Evolutionary conservation across 495 filamentous ascomycete species (phyloP).

Genomic region (Xylaria scruposa): DNA sequence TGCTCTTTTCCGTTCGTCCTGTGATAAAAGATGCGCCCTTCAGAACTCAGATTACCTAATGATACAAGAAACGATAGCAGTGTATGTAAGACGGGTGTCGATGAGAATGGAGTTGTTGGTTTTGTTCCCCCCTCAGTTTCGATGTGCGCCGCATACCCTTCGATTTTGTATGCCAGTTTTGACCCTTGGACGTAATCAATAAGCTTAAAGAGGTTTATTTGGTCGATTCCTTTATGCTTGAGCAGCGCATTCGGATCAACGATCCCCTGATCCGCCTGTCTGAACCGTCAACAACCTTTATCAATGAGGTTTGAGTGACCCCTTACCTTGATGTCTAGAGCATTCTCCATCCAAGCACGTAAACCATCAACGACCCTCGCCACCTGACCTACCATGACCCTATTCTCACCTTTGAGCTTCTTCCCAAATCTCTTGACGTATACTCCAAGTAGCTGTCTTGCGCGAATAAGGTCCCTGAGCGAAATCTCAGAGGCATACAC

Average conservation of each 20-base stretch:
- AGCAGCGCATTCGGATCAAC: conserved; percentile 70
- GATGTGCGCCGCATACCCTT: conserved; percentile 75
- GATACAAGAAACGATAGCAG: conserved; percentile 82
- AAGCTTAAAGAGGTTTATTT: conserved; percentile 92
- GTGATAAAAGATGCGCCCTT: conserved; percentile 85
- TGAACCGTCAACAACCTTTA: conserved; percentile 4
- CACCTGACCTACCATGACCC: conserved; percentile 88
- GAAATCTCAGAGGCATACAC: conserved; percentile 84
- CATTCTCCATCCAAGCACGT: conserved; percentile 65
- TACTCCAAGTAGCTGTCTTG: conserved; percentile 73
- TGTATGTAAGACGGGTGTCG: conserved; percentile 79
- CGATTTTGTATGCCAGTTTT: conserved; percentile 92
- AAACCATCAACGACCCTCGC: conserved; percentile 82
- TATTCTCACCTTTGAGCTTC: conserved; percentile 88
- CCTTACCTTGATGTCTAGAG: conserved; percentile 48
- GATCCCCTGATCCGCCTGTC: conserved; percentile 62
- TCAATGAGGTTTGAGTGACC: background rate
- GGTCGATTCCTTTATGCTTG: conserved; percentile 86
- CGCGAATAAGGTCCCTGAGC: conserved; percentile 71
- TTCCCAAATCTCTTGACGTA: conserved; percentile 90
- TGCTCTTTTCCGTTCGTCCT: conserved; percentile 48
- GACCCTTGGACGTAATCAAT: conserved; percentile 87
- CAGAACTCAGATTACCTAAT: conserved; percentile 84
- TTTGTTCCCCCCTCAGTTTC: conserved; percentile 50
- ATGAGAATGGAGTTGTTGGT: conserved; percentile 39